Percentiles rank a stretch among this genome's conserved stretches.
These are phyloP conservation scores for Bonia amplexicaulis DNA, from an alignment of 176 grass and related monocot genomes.

Conservation along the genomic window DNA sequence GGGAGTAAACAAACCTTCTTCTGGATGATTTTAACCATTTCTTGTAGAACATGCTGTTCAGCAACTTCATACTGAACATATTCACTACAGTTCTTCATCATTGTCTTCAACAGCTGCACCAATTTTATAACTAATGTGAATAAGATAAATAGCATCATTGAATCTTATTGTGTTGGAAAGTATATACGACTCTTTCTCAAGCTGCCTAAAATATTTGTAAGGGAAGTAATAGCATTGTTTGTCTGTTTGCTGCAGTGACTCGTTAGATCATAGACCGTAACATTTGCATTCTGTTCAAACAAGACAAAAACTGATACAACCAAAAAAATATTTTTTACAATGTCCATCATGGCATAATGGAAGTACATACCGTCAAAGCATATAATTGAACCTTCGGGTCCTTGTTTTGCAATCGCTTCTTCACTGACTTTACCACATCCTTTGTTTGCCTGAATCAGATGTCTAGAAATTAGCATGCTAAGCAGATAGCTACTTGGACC, in stretches of 20 bases:
- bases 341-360: neutral
- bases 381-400: constrained; percentile 86
- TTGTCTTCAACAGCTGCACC: constrained; percentile 85
- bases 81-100: constrained; percentile 88
- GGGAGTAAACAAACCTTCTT: constrained; percentile 56
- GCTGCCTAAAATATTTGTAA: neutral
- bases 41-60: constrained; percentile 64
- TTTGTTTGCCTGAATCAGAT: constrained; percentile 76
- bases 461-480: neutral
- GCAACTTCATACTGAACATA: constrained; percentile 77
- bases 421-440: constrained; percentile 71
- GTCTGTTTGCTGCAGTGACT: no score
- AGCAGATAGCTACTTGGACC: neutral
- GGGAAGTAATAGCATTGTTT: neutral
- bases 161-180: neutral
- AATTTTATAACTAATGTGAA: constrained; percentile 11
- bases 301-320: neutral
- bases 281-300: neutral
- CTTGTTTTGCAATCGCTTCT: constrained; percentile 79
- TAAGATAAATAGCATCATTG: neutral
- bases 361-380: constrained; percentile 68
- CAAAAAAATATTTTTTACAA: neutral
- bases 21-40: constrained; percentile 94
- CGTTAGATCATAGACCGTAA: no score
- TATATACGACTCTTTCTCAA: neutral